These are phyloP conservation scores for Solanum neorickii DNA, from an alignment of 257 asterid species.

Conservation along the genomic window DNA sequence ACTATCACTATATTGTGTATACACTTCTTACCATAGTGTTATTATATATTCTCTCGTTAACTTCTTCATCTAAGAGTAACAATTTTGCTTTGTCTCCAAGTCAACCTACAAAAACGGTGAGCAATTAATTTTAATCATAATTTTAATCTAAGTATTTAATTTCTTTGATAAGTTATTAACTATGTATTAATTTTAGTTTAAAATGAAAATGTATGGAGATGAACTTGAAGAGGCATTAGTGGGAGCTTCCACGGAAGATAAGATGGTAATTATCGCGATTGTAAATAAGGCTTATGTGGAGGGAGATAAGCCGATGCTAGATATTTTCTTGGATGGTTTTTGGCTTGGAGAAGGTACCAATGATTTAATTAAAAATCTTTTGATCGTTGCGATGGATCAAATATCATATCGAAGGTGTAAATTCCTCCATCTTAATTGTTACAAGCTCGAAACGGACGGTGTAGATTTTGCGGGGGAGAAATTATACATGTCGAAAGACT, in stretches of 20 bases:
- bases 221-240: conserved; percentile 21
- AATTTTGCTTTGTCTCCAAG: not conserved
- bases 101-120: not conserved
- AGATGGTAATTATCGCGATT: conserved; percentile 30
- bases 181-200: not conserved
- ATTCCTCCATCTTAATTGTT: conserved; percentile 31
- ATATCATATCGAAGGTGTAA: conserved; percentile 29
- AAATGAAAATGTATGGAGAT: not conserved
- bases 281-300: conserved; percentile 39
- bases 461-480: conserved; percentile 29
- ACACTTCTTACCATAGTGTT: not conserved
- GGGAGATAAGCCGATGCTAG: conserved; percentile 38
- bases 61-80: not conserved
- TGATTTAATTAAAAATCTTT: conserved; percentile 6
- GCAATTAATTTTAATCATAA: not conserved
- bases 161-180: not conserved
- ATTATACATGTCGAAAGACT: conserved; percentile 29
- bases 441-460: conserved; percentile 31
- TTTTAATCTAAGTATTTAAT: not conserved
- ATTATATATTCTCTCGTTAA: not conserved
- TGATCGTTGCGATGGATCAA: conserved; percentile 39
- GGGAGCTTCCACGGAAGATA: conserved; percentile 14
- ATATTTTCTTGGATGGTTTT: conserved; percentile 41
- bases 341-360: conserved; percentile 38
- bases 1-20: not conserved